Evolutionary conservation across 306 rosid species (phyloP), one percentile per base, ranked within the genome.

Genomic region (Trifolium subterraneum): DNA sequence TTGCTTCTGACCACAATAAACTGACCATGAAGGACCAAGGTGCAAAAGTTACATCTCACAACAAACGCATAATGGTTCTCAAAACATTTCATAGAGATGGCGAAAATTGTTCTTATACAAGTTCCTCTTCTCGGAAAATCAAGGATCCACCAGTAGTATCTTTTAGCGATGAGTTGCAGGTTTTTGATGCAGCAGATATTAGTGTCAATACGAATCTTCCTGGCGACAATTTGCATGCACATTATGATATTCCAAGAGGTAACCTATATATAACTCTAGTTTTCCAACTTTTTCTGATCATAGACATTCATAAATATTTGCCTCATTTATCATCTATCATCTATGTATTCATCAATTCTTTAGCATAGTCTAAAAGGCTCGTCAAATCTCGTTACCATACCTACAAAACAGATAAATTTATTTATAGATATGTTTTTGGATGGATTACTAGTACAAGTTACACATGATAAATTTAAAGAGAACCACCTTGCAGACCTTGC

Each of bases 161-260:
- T 23, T 56, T 23, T 23, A 5, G 36, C 6, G 35, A 56, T 56
- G 63, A 23, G 35, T 56, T 56, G 16, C 63, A 56, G 68, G 77
- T 71, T 27, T 58, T 61, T 71, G 18, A 51, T 44, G 79, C 72
- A 52, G 55, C 79, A 67, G 74, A 73, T 64, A 29, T 7, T 68
- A 67, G n/a, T 22, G 55, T 73, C 64, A 74, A 77, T 48, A 31
- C 54, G 58, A 51, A 62, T 80, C 56, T 20, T 73, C 7, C 16
- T 25, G 55, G 54, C 10, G 41, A 69, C 27, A 73, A 74, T 15
- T 48, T 68, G 4, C 58, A 64, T 44, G 76, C 68, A 78, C 74
- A 33, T 80, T 62, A 45, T 80, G 77, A n/a, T 60, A 79, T 61
- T 41, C 71, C 71, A 31, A 81, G 16, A 80, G 96, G 96, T 92